Base-by-base conservation (phyloP, 345 rosid species). In the Eucalyptus caleyi region DNA sequence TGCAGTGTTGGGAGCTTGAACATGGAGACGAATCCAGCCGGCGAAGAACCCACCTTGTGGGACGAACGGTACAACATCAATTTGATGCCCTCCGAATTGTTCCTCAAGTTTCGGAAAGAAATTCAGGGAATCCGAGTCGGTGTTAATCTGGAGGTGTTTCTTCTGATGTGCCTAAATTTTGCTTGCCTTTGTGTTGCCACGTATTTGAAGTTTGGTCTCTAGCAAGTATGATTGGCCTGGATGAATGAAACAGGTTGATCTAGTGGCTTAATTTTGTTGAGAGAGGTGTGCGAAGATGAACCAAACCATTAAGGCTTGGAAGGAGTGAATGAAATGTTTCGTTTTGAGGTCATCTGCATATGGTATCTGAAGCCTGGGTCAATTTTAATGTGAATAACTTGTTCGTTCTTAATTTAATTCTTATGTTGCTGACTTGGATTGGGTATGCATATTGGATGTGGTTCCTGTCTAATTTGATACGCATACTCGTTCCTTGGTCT, bases 31-130 rank as follows among this genome's bases (percentile, higher is more conserved):
- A 90, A 87, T 87, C 87, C 93, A 27, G 91, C 87, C 88, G 93
- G 93, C 9, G 96, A 92, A 90, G 97, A 96, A 90, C 95, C 97
- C 90, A 87, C 93, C 87, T 94, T 97, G 50, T 95, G 98, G 99
- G 99, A 95, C 45, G 99, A 97, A 87, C 95, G 93, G 56, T 97
- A 94, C 94, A 95, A 62, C 54, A 90, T 97, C 93, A 90, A 96
- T 90, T 91, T 97, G 89, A 91, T 97, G 59, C 99, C 98, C 13
- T 95, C 98, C 16, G 96, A 97, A 4, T 47, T 47, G 49, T 47
- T 47, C 49, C 49, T 47, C 49, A 47, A 47, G 49, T 47, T 47
- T 47, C 12, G 49, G 12, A 47, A 47, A 47, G 49, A 47, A 47
- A 47, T 47, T 47, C 49, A 47, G 49, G 49, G 49, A 47, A 47